Percentiles rank a stretch among this genome's conserved stretches.
These are phyloP conservation scores for Pseudozyma tsukubaensis DNA, from an alignment of 1,284 basidiomycete species.

Conservation along the genomic window DNA sequence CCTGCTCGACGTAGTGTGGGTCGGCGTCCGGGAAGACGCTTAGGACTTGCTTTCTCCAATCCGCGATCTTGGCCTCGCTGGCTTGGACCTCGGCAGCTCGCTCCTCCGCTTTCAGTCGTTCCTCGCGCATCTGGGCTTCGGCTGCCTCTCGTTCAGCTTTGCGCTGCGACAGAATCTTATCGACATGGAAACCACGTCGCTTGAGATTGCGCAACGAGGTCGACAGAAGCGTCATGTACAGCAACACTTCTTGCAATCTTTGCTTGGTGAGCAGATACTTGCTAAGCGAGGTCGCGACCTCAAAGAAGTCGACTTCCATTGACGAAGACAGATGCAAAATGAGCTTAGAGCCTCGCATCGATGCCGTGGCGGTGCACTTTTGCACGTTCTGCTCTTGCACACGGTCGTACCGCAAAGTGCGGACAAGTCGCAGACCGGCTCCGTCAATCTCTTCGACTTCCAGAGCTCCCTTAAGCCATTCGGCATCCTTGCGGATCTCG, in stretches of 20 bases:
- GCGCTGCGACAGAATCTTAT: constrained; percentile 88
- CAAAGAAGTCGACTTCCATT: constrained; percentile 87
- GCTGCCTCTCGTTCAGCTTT: constrained; percentile 78
- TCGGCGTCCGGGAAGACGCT: constrained; percentile 68
- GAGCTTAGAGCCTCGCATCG: constrained; percentile 73
- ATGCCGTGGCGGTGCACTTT: constrained; percentile 61
- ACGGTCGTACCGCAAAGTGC: constrained; percentile 55
- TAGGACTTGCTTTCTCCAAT: constrained; percentile 56
- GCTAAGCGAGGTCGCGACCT: constrained; percentile 70
- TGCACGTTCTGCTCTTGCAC: constrained; percentile 58
- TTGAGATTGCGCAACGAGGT: constrained; percentile 86
- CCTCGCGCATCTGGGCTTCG: constrained; percentile 68
- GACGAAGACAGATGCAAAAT: constrained; percentile 81
- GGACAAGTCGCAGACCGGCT: constrained; percentile 58
- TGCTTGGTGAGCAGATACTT: constrained; percentile 63
- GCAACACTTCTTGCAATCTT: constrained; percentile 70
- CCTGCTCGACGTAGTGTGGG: constrained; percentile 56
- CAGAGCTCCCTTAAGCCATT: constrained; percentile 81
- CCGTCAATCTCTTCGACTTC: constrained; percentile 65
- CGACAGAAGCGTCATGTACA: constrained; percentile 92
- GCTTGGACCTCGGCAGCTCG: constrained; percentile 55
- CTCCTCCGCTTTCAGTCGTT: constrained; percentile 56
- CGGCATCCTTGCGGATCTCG: constrained; percentile 76
- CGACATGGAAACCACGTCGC: constrained; percentile 82
- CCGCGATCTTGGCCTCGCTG: constrained; percentile 30